Conservation (phyloP, 1,139 yeast species). For the Diutina catenulata region DNA sequence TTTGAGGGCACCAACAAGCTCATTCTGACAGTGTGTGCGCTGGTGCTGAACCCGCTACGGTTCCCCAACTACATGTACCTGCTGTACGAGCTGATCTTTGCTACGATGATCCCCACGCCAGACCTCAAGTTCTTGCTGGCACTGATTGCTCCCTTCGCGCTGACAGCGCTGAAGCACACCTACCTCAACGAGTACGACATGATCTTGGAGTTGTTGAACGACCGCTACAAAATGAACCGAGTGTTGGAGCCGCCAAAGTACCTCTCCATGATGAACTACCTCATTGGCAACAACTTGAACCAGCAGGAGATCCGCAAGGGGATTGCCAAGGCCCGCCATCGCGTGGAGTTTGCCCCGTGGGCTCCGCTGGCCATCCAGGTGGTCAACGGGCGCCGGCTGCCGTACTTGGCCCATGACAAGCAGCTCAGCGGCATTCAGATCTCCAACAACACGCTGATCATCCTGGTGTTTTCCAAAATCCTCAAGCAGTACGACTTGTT, state of each 20-base stretch:
- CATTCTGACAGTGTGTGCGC: slow-evolving; percentile 75
- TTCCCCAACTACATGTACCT: slow-evolving; percentile 91
- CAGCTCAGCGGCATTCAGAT: slow-evolving; percentile 65
- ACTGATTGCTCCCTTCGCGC: slow-evolving; percentile 72
- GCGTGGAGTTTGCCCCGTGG: slow-evolving; percentile 81
- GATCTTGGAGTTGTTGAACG: slow-evolving; percentile 69
- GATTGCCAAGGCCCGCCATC: slow-evolving; percentile 59
- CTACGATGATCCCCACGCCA: slow-evolving; percentile 81
- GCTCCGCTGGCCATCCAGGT: slow-evolving; percentile 71
- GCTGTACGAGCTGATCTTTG: slow-evolving; percentile 70
- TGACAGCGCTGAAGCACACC: slow-evolving; percentile 14
- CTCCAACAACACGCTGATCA: slow-evolving; percentile 66
- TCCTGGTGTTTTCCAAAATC: slow-evolving; percentile 52
- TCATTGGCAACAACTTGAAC: slow-evolving; percentile 57
- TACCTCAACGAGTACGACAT: slow-evolving; percentile 65
- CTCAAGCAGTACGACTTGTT: slow-evolving; percentile 71
- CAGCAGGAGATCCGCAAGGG: slow-evolving; percentile 76
- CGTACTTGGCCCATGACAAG: slow-evolving; percentile 22
- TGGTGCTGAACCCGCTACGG: slow-evolving; percentile 75
- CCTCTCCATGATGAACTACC: slow-evolving; percentile 60
- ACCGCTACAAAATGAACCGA: slow-evolving; percentile 66
- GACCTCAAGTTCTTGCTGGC: slow-evolving; percentile 80
- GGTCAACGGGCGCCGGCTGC: slow-evolving; percentile 67
- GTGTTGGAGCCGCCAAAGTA: slow-evolving; percentile 12
- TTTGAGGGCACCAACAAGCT: slow-evolving; percentile 67